These are phyloP conservation scores for Phlebiopsis gigantea DNA, from an alignment of 768 basidiomycete genomes.

Conservation along the genomic window DNA sequence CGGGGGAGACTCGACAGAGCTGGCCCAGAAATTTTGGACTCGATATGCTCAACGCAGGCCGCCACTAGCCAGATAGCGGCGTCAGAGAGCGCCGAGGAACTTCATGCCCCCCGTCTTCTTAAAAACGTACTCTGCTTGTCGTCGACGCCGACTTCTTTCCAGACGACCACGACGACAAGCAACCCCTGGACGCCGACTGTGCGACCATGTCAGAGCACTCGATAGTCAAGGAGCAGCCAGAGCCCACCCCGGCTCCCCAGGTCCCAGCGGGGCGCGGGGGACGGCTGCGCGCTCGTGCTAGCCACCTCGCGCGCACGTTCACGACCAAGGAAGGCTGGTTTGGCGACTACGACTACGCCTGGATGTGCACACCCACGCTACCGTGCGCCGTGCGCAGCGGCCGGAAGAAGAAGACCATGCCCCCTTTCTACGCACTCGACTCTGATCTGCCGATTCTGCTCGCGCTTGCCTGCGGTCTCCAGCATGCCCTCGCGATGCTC, in stretches of 20 bases:
- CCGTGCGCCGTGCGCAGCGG: conserved; percentile 44
- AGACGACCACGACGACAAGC: background rate
- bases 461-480: conserved; percentile 67
- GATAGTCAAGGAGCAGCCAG: conserved; percentile 27
- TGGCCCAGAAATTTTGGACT: conserved; percentile 1
- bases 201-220: conserved; percentile 22
- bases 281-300: conserved; percentile 10
- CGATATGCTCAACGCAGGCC: background rate
- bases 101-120: background rate
- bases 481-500: conserved; percentile 79
- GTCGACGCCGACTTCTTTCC: background rate
- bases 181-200: background rate
- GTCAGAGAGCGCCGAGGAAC: background rate
- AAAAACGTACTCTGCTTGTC: background rate
- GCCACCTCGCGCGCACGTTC: conserved; percentile 29
- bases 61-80: conserved; percentile 4
- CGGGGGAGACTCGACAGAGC: conserved; percentile 1
- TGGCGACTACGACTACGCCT: conserved; percentile 76
- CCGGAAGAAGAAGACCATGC: conserved; percentile 27
- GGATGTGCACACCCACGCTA: conserved; percentile 64
- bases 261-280: background rate
- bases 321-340: conserved; percentile 66
- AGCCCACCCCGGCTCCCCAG: conserved; percentile 15
- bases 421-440: conserved; percentile 75
- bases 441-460: conserved; percentile 68